Percentiles rank a stretch among this genome's conserved stretches.
phyloP scores from a whole-genome alignment of 495 filamentous ascomycete genomes.

The Penicillium herquei region DNA sequence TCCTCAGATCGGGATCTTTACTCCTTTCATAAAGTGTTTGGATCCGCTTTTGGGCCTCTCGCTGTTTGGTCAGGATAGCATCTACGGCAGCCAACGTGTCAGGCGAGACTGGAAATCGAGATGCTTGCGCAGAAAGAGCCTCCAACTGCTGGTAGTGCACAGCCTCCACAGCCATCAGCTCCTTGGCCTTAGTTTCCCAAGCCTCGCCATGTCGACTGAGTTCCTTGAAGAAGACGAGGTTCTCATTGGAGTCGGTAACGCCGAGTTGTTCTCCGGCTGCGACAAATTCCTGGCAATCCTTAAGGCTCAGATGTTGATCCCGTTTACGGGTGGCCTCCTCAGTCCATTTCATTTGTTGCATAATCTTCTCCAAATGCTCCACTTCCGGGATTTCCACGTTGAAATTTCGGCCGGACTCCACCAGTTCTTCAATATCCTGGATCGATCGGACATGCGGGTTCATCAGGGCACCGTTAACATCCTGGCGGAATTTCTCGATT shows the following conservation, averaged over 20 bases:
- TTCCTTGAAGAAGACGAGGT: conserved; percentile 70
- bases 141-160: conserved; percentile 95
- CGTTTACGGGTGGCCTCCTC: conserved; percentile 69
- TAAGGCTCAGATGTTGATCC: conserved; percentile 60
- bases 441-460: conserved; percentile 59
- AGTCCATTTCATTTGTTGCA: conserved; percentile 87
- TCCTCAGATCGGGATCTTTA: conserved; percentile 67
- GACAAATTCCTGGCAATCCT: conserved; percentile 77
- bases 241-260: conserved; percentile 74
- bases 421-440: conserved; percentile 80
- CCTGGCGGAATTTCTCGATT: conserved; percentile 82
- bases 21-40: conserved; percentile 74
- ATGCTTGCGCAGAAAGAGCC: conserved; percentile 76
- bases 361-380: conserved; percentile 73
- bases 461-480: conserved; percentile 66
- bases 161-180: conserved; percentile 83
- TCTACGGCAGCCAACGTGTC: conserved; percentile 84
- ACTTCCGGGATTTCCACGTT: conserved; percentile 95
- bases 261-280: conserved; percentile 70
- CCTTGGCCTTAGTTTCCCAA: conserved; percentile 93
- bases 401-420: conserved; percentile 82
- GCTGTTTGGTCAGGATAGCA: conserved; percentile 91
- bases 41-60: conserved; percentile 89
- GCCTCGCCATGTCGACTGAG: conserved; percentile 72
- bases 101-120: conserved; percentile 72